Evolutionary conservation across 495 filamentous ascomycete genomes (phyloP), one percentile per base, ranked within the genome.

Genomic region (Neurospora intermedia): DNA sequence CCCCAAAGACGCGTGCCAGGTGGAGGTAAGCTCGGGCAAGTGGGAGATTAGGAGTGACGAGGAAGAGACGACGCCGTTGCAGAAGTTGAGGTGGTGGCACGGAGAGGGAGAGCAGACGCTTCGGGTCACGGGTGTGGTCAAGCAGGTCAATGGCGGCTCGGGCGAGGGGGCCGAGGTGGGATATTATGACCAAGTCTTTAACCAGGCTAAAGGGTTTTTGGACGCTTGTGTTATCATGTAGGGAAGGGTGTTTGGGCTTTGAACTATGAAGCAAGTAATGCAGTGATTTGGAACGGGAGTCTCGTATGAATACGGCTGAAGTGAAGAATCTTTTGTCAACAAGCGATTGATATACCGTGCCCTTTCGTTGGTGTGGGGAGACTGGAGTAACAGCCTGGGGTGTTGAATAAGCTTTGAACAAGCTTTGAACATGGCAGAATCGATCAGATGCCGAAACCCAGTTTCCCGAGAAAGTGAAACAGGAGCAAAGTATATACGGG

Each of bases 21-120:
- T 98, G 7, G 87, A 90, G 38, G 90, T 94, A 69, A 94, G 89
- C 78, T 91, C 91, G 5, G 96, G 96, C 1, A 96, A 95, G 77
- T 98, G 94, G 94, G 88, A 90, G 39, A 91, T 97, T 77, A 90
- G 90, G 77, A 86, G 82, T 18, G 89, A 92, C 40, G 91, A 94
- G 38, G 85, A 88, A 13, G 85, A 91, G 76, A 86, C 85, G 1
- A 87, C 87, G n/a, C 83, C 88, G 77, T 77, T 91, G 23, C 96
- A 96, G 80, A 85, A 88, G 69, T 83, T 99, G 38, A 87, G 86
- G 75, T 99, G 96, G 96, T 97, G 93, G 93, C 94, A 98, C 82
- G 89, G 87, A 6, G 89, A 89, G 66, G 96, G 95, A 0, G 87
- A 93, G 73, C 95, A 98, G 82, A 87, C 84, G 35, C 86, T 98